phyloP scores from a whole-genome alignment of 192 early-diverging fungal genomes.

The Coemansia sp. region DNA sequence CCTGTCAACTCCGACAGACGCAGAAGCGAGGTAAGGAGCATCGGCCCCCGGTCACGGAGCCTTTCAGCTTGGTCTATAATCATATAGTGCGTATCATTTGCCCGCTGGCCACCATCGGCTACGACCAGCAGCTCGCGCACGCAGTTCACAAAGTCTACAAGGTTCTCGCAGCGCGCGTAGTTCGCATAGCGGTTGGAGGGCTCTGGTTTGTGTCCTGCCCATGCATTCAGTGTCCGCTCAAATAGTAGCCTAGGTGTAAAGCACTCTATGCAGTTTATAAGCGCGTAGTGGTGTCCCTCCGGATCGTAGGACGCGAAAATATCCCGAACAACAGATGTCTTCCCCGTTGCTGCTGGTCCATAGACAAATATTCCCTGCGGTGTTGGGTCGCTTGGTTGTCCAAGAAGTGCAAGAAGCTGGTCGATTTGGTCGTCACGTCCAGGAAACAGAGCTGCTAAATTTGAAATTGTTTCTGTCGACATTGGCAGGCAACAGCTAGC shows the following conservation, averaged over 20 bases:
- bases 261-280: constrained; percentile 77
- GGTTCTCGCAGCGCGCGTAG: constrained; percentile 64
- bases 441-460: constrained; percentile 56
- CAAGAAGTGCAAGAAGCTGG: constrained; percentile 37
- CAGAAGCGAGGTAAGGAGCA: constrained; percentile 70
- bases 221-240: constrained; percentile 74
- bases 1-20: constrained; percentile 67
- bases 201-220: constrained; percentile 55
- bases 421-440: constrained; percentile 44
- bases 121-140: constrained; percentile 24
- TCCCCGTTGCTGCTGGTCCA: constrained; percentile 63
- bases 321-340: constrained; percentile 53
- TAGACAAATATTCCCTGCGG: constrained; percentile 59
- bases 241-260: constrained; percentile 76
- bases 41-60: constrained; percentile 69
- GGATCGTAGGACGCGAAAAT: constrained; percentile 45
- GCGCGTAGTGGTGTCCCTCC: constrained; percentile 30
- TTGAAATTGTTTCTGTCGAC: neutral
- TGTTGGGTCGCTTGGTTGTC: constrained; percentile 38
- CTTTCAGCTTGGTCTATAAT: constrained; percentile 82
- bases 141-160: constrained; percentile 70
- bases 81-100: constrained; percentile 43
- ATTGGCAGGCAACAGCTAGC: neutral
- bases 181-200: constrained; percentile 54
- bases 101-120: neutral